Base-by-base conservation (phyloP, 2,329 filamentous ascomycete genomes). In the Talaromyces sp. region DNA sequence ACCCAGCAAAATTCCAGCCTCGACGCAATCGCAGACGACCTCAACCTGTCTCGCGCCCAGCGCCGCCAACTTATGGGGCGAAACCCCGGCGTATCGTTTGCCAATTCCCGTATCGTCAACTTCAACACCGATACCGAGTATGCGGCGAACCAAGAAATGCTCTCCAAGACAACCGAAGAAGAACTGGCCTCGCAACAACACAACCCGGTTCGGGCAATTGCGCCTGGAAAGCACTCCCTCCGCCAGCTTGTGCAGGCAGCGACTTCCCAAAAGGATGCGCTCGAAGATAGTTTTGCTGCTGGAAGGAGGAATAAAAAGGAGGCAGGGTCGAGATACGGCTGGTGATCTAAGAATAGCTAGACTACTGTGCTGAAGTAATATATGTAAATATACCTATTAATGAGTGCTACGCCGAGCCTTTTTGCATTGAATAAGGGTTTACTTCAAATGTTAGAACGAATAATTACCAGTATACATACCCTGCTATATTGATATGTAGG, bases 71-170 rank as follows among this genome's bases (percentile, higher is more conserved):
- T 98, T 3, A 93, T 98, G 70, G 93, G 93, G 1, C 89, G 93
- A 32, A 69, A 74, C 65, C 66, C 73, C 35, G 75, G 75, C 58
- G 29, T 32, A 35, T 29, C 51, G 21, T 64, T 78, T 8, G 79
- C 84, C n/a, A 80, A 80, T 2, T 80, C 84, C n/a, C 87, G 84
- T 50, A 83, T 96, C 41, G 83, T 93, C 64, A 92, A 89, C 69
- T 96, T 97, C 82, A 91, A 96, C 77, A 93, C 91, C 65, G 91
- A 96, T 71, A 79, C 81, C 61, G 93, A 97, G 77, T 98, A 98
- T 74, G 84, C 83, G 26, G 86, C 89, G 68, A 98, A 98, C 73
- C 90, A 96, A 76, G 82, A 82, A 66, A 72, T 96, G 24, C 85
- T 91, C 11, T 84, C 86, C 19, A 85, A 55, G 88, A 89, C 70